Conservation (phyloP, 1,284 basidiomycete genomes). For the Cutaneotrichosporon curvatum region DNA sequence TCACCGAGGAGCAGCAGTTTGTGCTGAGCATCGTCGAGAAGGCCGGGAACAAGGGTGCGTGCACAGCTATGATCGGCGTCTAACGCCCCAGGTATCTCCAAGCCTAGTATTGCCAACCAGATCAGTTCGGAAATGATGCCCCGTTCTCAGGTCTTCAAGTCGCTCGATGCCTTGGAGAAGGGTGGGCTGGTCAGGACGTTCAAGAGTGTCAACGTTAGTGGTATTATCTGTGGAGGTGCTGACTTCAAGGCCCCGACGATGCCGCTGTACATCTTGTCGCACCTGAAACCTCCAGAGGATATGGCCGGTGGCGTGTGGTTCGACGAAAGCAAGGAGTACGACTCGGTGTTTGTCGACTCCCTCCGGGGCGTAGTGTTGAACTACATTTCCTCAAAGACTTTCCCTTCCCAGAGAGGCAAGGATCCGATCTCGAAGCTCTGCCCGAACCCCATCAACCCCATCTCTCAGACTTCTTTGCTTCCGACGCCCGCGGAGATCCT, state of each 20-base stretch:
- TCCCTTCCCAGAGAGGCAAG: constrained; percentile 20
- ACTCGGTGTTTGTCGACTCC: constrained; percentile 36
- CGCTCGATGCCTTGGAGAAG: constrained; percentile 35
- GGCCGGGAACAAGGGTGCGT: constrained; percentile 20
- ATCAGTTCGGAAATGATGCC: constrained; percentile 32
- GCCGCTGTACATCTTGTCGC: constrained; percentile 33
- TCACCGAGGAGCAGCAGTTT: constrained; percentile 34
- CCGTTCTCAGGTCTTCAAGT: constrained; percentile 29
- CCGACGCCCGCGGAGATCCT: constrained; percentile 33
- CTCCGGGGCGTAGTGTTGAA: constrained; percentile 29
- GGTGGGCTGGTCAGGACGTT: constrained; percentile 38
- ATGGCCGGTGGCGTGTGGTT: constrained; percentile 45
- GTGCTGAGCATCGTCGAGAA: constrained; percentile 26
- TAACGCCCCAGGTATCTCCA: constrained; percentile 19
- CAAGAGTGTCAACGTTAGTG: constrained; percentile 41
- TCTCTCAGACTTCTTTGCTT: constrained; percentile 25
- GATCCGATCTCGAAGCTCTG: constrained; percentile 18
- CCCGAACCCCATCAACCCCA: constrained; percentile 27
- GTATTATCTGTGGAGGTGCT: neutral
- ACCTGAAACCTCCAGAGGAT: constrained; percentile 40
- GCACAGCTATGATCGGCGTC: neutral
- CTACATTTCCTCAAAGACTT: constrained; percentile 29
- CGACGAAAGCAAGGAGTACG: constrained; percentile 41
- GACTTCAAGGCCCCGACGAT: constrained; percentile 34
- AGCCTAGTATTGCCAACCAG: constrained; percentile 18